phyloP scores from a whole-genome alignment of 106 monocot species.

The Apostasia shenzhenica region DNA sequence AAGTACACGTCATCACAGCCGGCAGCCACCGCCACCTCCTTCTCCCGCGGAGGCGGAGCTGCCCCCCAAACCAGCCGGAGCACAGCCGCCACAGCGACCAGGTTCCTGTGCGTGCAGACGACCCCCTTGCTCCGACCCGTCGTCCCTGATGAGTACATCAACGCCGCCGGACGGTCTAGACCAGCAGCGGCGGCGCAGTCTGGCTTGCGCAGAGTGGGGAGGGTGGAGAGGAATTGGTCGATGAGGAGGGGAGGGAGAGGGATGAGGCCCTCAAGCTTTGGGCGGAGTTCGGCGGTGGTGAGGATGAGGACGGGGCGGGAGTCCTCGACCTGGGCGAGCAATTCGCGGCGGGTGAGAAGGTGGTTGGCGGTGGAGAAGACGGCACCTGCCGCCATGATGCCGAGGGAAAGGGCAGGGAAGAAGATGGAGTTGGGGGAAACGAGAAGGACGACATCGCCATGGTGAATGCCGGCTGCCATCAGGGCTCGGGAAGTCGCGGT shows the following conservation, averaged over 20 bases:
- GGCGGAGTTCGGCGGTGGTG: conserved; percentile 34
- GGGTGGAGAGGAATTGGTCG: conserved; percentile 18
- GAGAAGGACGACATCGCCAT: conserved; percentile 44
- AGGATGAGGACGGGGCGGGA: conserved; percentile 40
- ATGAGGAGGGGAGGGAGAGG: conserved; percentile 26
- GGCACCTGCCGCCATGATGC: conserved; percentile 50
- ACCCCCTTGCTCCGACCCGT: conserved; percentile 79
- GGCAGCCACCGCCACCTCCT: too few species aligned
- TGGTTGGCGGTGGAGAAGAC: conserved; percentile 59
- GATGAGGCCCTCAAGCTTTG: conserved; percentile 15
- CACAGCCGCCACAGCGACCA: conserved; percentile 34
- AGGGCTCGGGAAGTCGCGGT: conserved; percentile 18
- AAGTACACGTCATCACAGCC: conserved; percentile 30
- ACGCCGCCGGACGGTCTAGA: conserved; percentile 24
- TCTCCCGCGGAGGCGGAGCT: neutral
- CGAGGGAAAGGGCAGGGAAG: conserved; percentile 55
- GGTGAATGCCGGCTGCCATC: conserved; percentile 15
- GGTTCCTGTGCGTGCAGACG: conserved; percentile 40
- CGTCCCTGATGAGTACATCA: conserved; percentile 88
- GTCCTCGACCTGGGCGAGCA: conserved; percentile 38
- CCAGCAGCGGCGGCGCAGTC: neutral
- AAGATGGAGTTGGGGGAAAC: conserved; percentile 44
- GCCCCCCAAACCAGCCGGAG: conserved; percentile 29
- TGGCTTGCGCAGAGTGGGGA: neutral
- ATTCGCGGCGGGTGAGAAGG: conserved; percentile 49